Conservation (phyloP, 768 basidiomycete species). For the Suillus tomentosus region DNA sequence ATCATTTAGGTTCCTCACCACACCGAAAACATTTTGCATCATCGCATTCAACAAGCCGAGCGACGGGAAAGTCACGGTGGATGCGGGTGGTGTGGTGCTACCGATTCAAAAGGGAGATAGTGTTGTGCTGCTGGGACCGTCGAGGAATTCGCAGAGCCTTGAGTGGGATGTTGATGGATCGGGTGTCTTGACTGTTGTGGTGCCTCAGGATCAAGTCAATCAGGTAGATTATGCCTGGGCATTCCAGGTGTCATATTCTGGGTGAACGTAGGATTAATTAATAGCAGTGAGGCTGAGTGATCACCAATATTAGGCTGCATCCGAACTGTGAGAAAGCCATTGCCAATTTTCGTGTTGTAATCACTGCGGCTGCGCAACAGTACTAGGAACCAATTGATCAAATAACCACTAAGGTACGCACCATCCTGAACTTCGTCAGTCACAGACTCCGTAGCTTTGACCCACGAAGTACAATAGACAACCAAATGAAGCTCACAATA, state of each 20-base stretch:
- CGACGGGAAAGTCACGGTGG: conserved; percentile 36
- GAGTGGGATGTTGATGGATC: conserved; percentile 33
- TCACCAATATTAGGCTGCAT: no score
- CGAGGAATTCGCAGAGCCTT: conserved; percentile 18
- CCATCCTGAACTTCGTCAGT: background rate
- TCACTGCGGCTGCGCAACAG: no score
- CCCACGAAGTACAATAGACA: background rate
- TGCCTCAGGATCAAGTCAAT: conserved; percentile 26
- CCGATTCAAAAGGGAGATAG: conserved; percentile 47
- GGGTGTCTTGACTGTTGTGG: conserved; percentile 35
- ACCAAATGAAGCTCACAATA: conserved; percentile 2
- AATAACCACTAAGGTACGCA: background rate
- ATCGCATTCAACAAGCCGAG: conserved; percentile 43
- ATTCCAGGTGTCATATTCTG: conserved; percentile 38
- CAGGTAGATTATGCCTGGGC: conserved; percentile 42
- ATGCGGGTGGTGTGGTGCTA: conserved; percentile 36
- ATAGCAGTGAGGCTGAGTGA: no score
- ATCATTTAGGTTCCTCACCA: conserved; percentile 49
- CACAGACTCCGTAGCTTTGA: background rate
- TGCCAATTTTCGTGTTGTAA: background rate
- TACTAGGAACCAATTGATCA: background rate
- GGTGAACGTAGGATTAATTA: background rate
- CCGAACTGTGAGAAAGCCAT: background rate
- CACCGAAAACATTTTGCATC: conserved; percentile 52
- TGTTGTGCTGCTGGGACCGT: conserved; percentile 43